phyloP scores from a whole-genome alignment of 2,329 filamentous ascomycete genomes.

The Botrytis hyacinthi region DNA sequence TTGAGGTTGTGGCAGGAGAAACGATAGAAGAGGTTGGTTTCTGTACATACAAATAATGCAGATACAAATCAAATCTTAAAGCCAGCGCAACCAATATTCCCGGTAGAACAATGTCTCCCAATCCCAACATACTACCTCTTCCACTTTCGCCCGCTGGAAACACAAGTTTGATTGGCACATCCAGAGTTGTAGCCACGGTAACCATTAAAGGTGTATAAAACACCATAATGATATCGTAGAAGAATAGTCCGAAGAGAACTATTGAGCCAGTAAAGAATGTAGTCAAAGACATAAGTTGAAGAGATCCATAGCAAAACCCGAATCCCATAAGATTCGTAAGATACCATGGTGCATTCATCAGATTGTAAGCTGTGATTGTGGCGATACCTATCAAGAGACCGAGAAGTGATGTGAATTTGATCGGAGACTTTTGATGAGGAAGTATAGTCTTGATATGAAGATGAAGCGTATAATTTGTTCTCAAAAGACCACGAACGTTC shows the following conservation, averaged over 20 bases:
- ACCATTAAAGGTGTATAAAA: constrained; percentile 87
- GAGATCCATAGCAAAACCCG: constrained; percentile 78
- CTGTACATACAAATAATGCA: constrained; percentile 72
- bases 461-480: constrained; percentile 49
- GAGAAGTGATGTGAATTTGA: constrained; percentile 32
- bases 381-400: constrained; percentile 34
- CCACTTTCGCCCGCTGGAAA: constrained; percentile 56
- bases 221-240: constrained; percentile 93
- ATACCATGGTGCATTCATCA: constrained; percentile 36
- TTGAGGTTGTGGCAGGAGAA: not conserved
- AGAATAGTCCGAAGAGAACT: constrained; percentile 76
- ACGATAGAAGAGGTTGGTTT: constrained; percentile 38
- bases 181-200: constrained; percentile 81
- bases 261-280: constrained; percentile 80
- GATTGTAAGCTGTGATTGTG: constrained; percentile 36
- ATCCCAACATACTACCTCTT: constrained; percentile 76
- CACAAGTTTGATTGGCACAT: constrained; percentile 89
- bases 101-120: constrained; percentile 92
- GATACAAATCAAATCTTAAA: constrained; percentile 85
- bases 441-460: constrained; percentile 33
- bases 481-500: constrained; percentile 51
- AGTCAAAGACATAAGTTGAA: constrained; percentile 84
- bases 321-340: constrained; percentile 86
- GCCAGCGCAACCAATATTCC: constrained; percentile 88
- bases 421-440: constrained; percentile 27